These are phyloP conservation scores for Dissophora globulifera DNA, from an alignment of 192 early-diverging fungal species.

Conservation along the genomic window DNA sequence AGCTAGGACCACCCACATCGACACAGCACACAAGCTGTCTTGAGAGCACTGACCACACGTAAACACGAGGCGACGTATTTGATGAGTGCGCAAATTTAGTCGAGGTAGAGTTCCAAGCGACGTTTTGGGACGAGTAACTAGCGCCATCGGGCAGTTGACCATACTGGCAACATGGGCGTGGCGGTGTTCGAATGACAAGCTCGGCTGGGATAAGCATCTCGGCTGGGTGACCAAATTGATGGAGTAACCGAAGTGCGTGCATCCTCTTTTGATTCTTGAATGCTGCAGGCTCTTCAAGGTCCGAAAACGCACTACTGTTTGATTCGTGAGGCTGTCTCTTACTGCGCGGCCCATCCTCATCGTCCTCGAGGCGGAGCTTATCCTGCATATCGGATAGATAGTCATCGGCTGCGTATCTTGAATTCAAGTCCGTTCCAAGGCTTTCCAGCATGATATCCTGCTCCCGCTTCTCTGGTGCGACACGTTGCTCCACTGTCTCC, in stretches of 20 bases:
- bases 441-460: not conserved
- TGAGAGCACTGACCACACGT: conserved; percentile 57
- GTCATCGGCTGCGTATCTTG: conserved; percentile 16
- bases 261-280: conserved; percentile 1
- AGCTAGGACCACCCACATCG: conserved; percentile 54
- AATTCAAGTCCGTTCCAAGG: conserved; percentile 2
- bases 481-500: conserved; percentile 32
- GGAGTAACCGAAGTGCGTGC: conserved; percentile 14
- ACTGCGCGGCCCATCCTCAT: not conserved
- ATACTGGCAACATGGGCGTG: too few relatives aligned
- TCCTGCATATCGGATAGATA: conserved; percentile 9
- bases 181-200: not conserved
- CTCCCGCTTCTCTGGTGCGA: conserved; percentile 6
- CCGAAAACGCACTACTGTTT: too few relatives aligned
- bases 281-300: too few relatives aligned
- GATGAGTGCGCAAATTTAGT: conserved; percentile 63
- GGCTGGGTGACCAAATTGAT: conserved; percentile 24
- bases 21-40: conserved; percentile 54
- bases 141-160: too few relatives aligned
- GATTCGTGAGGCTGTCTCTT: not conserved
- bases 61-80: conserved; percentile 46
- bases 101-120: conserved; percentile 59
- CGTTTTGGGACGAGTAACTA: conserved; percentile 26
- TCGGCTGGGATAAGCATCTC: conserved; percentile 18
- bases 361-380: not conserved